Conservation (phyloP, 2,329 filamentous ascomycete species). For the Paecilomyces sp. region DNA sequence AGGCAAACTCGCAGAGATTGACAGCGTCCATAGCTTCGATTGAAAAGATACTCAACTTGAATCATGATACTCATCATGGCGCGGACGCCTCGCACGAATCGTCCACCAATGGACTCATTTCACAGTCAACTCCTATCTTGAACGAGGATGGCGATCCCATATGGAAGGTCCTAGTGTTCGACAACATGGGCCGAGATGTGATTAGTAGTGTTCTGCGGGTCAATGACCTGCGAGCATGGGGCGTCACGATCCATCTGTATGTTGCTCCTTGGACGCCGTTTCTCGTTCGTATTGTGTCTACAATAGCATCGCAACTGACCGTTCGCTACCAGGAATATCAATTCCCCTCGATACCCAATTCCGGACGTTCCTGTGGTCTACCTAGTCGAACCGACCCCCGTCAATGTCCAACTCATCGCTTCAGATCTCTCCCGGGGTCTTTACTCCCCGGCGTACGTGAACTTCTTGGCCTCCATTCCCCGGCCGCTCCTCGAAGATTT, state of each 20-base stretch:
- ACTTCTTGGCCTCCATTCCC: constrained; percentile 91
- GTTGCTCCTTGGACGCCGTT: constrained; percentile 12
- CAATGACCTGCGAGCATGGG: constrained; percentile 84
- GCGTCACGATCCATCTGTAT: constrained; percentile 94
- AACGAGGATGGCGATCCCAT: constrained; percentile 85
- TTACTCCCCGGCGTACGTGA: constrained; percentile 91
- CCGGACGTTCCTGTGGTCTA: constrained; percentile 96
- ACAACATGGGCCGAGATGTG: constrained; percentile 84
- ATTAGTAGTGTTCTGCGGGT: constrained; percentile 94
- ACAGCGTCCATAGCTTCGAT: constrained; percentile 62
- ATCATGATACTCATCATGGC: constrained; percentile 56
- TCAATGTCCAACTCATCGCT: constrained; percentile 77
- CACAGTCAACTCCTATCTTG: constrained; percentile 69
- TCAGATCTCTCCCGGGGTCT: constrained; percentile 78
- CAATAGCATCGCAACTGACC: constrained; percentile 7
- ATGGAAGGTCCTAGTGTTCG: constrained; percentile 97
- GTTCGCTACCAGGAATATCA: constrained; percentile 58
- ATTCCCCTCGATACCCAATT: constrained; percentile 75
- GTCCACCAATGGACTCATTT: constrained; percentile 54
- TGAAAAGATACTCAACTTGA: constrained; percentile 92
- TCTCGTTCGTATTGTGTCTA: constrained; percentile 8
- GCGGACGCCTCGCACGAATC: constrained; percentile 56
- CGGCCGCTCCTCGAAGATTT: constrained; percentile 91
- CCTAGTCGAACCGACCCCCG: constrained; percentile 77
- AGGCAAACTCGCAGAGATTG: background rate